Percentiles rank a stretch among this genome's conserved stretches.
These are phyloP conservation scores for Saccharomycopsis crataegensis DNA, from an alignment of 1,139 yeast genomes.

Conservation along the genomic window DNA sequence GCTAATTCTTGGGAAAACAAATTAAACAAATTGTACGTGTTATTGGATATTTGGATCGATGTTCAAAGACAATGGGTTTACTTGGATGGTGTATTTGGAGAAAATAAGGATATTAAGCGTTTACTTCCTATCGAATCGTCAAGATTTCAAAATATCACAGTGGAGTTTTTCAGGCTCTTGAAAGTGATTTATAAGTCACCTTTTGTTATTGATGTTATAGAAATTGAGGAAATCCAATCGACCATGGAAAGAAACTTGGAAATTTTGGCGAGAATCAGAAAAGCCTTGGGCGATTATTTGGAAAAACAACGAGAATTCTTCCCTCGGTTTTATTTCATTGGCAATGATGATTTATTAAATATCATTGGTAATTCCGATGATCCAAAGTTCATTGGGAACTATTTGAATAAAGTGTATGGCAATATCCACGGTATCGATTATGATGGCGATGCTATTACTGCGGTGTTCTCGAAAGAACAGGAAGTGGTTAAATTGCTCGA, in stretches of 20 bases:
- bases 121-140: conserved; percentile 66
- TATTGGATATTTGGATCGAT: conserved; percentile 72
- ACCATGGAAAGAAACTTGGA: conserved; percentile 48
- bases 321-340: conserved; percentile 81
- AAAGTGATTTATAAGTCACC: conserved; percentile 45
- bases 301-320: conserved; percentile 73
- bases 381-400: conserved; percentile 45
- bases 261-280: conserved; percentile 49
- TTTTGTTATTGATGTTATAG: conserved; percentile 50
- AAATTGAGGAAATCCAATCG: conserved; percentile 42
- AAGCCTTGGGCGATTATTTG: conserved; percentile 68
- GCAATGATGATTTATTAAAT: conserved; percentile 84
- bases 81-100: conserved; percentile 68
- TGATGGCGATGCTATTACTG: conserved; percentile 37
- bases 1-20: conserved; percentile 49
- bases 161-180: conserved; percentile 50
- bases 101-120: conserved; percentile 48
- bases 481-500: conserved; percentile 43
- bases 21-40: conserved; percentile 41
- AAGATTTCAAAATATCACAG: conserved; percentile 57
- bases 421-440: conserved; percentile 47
- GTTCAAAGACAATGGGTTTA: conserved; percentile 89
- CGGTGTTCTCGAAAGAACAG: conserved; percentile 55
- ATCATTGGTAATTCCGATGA: conserved; percentile 64
- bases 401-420: conserved; percentile 64